These are phyloP conservation scores for Simplicillium sp. DNA, from an alignment of 2,329 filamentous ascomycete species.

Conservation along the genomic window DNA sequence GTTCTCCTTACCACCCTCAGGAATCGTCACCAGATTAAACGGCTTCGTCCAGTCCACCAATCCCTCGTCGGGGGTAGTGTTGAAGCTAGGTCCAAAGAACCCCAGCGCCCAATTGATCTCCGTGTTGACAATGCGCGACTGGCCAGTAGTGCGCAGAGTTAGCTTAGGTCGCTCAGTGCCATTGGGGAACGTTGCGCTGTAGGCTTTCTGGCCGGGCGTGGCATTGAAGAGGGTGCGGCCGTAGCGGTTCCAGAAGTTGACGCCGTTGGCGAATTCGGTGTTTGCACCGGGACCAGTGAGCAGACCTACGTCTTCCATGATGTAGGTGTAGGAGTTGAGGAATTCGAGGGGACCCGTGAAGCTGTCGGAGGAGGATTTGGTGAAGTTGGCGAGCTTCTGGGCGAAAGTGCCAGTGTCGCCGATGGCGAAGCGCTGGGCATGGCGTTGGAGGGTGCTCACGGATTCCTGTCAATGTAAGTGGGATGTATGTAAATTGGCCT, in stretches of 20 bases:
- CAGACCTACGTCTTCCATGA: conserved; percentile 26
- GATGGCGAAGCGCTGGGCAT: conserved; percentile 40
- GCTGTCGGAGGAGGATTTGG: conserved; percentile 17
- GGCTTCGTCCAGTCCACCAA: conserved; percentile 28
- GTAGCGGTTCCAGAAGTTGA: conserved; percentile 43
- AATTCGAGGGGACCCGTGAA: conserved; percentile 38
- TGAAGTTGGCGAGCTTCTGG: conserved; percentile 36
- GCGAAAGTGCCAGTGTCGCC: conserved; percentile 36
- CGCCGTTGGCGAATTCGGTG: conserved; percentile 39
- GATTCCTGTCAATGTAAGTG: conserved; percentile 24
- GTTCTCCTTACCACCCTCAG: conserved; percentile 54
- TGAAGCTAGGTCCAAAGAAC: conserved; percentile 39
- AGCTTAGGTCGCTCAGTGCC: conserved; percentile 35
- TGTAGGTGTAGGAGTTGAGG: conserved; percentile 41
- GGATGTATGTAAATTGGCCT: too few species aligned
- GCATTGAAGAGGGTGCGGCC: conserved; percentile 43
- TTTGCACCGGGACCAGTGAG: conserved; percentile 39
- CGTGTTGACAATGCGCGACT: conserved; percentile 45
- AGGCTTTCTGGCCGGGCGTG: conserved; percentile 33
- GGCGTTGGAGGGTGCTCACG: conserved; percentile 41
- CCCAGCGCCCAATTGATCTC: conserved; percentile 41
- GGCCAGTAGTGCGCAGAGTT: conserved; percentile 42
- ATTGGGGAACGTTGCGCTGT: conserved; percentile 33
- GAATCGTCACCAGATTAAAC: conserved; percentile 49
- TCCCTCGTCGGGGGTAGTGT: conserved; percentile 22